Evolutionary conservation across 2,329 filamentous ascomycete genomes (phyloP), one percentile per base, ranked within the genome.

Genomic region (Stromatinia cepivora): DNA sequence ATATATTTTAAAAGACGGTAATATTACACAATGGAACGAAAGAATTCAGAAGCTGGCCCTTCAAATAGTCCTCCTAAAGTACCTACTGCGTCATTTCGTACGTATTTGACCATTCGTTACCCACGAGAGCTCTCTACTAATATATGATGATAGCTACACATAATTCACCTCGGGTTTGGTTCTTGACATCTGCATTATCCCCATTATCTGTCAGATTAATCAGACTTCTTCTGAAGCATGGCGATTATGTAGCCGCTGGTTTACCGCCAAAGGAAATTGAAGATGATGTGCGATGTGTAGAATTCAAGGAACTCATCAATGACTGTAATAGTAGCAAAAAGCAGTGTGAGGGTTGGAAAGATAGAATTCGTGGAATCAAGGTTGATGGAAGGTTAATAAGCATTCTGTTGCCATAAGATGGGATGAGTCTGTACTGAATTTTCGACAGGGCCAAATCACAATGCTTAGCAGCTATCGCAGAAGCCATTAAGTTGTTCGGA

Each of bases 161-260:
- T 79, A 90, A 89, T 77, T 89, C 87, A 45, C 93, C 94, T 64
- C 90, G 94, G 77, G 92, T 94, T 76, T 98, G 95, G 95, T 89
- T 99, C 78, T 83, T 99, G 73, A 97, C 94, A 15, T 90, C 92
- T 70, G 92, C 92, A 46, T 87, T 94, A 71, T 94, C 93, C 48
- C 93, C 94, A 17, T 86, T 97, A 72, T 90, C 90, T 67, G 91
- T 97, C 71, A 90, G 92, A 58, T 85, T 97, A 70, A 91, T 93
- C 67, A 88, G 91, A 67, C 87, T 92, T 75, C 85, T 97, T 56
- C 89, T 98, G 61, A 88, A 88, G n/a, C 93, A 97, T 80, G 94
- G 95, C 62, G 95, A 98, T 80, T 94, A 91, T 78, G 91, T 97
- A 59, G 90, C 94, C 61, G 91, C 93, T 7, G 95, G 94, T 67